Evolutionary conservation across 768 basidiomycete species (phyloP), one percentile per base, ranked within the genome.

Genomic region (Mycena belliarum): DNA sequence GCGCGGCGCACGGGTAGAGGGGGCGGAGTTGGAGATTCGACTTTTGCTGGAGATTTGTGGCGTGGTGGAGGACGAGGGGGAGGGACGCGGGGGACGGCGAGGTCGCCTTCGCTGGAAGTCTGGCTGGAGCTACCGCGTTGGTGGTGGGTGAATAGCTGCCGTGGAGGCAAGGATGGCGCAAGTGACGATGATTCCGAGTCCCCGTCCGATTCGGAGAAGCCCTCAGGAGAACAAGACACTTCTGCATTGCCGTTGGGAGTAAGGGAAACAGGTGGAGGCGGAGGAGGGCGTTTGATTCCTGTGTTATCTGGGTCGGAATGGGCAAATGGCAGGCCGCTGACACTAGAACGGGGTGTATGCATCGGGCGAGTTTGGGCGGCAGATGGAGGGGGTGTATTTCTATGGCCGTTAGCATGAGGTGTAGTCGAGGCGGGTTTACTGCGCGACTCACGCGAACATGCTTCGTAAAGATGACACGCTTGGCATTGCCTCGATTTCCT

Each of bases 391-490:
- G 63, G 6, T 59, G 51, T 26, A 42, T 45, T 55, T 61, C 60
- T 23, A 57, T 7, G 66, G 53, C 48, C 49, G 48, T 63, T 54
- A 51, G 18, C 10, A 60, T 49, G 43, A 42, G 53, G 55, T 35
- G 57, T 35, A 32, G 16, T 7, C 40, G 37, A 8, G 40, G 4
- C 21, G 45, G n/a, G 4, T 29, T 40, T 40, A 54, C 54, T 32
- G 1, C 37, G 21, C n/a, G 7, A 80, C 83, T 74, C 72, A 85
- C 83, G 72, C 71, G 58, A 83, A 79, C 65, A 71, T 75, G 56
- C 65, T 75, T 54, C 78, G 75, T 55, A 81, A 68, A 2, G 79
- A 77, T 14, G 80, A 67, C 1, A 82, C 77, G 41, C 70, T 64
- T 20, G 59, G 61, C 32, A 68, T 63, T n/a, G 68, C 47, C 25